These are phyloP conservation scores for Ophiostoma sp. DNA, from an alignment of 2,329 filamentous ascomycete species.

Conservation along the genomic window DNA sequence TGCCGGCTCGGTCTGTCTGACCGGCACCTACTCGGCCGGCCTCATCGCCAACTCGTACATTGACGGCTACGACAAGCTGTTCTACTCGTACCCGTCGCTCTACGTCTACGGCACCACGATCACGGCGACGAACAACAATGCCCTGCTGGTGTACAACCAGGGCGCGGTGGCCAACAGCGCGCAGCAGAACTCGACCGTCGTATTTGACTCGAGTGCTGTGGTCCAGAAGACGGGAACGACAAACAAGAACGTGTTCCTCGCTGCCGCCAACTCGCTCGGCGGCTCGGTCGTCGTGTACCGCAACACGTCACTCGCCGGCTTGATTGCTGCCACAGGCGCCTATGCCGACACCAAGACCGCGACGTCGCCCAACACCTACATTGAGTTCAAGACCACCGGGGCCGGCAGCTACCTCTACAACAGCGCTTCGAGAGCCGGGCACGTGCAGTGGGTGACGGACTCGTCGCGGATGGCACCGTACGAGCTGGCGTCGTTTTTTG, in stretches of 20 bases:
- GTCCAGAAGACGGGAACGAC: slow-evolving; percentile 32
- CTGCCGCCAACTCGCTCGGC: slow-evolving; percentile 36
- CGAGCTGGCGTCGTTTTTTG: slow-evolving; percentile 35
- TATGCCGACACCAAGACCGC: slow-evolving; percentile 34
- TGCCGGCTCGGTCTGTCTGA: slow-evolving; percentile 32
- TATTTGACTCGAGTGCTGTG: slow-evolving; percentile 39
- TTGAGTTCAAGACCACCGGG: slow-evolving; percentile 40
- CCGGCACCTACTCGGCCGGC: slow-evolving; percentile 32
- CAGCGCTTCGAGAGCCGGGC: slow-evolving; percentile 32
- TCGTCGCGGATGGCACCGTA: slow-evolving; percentile 34
- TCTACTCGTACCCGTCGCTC: slow-evolving; percentile 38
- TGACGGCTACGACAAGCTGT: slow-evolving; percentile 39
- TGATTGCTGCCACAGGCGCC: slow-evolving; percentile 36
- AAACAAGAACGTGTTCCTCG: slow-evolving; percentile 40
- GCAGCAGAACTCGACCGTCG: slow-evolving; percentile 37
- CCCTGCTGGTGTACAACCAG: slow-evolving; percentile 35
- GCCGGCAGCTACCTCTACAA: slow-evolving; percentile 38
- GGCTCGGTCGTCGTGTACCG: slow-evolving; percentile 40
- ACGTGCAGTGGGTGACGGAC: slow-evolving; percentile 34
- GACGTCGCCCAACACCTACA: slow-evolving; percentile 34
- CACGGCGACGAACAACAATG: slow-evolving; percentile 35
- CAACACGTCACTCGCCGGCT: slow-evolving; percentile 35
- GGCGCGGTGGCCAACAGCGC: slow-evolving; percentile 27
- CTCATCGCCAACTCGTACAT: slow-evolving; percentile 43
- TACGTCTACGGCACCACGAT: slow-evolving; percentile 43